Conservation (phyloP, 2,329 filamentous ascomycete species). For the Fusarium continuum region DNA sequence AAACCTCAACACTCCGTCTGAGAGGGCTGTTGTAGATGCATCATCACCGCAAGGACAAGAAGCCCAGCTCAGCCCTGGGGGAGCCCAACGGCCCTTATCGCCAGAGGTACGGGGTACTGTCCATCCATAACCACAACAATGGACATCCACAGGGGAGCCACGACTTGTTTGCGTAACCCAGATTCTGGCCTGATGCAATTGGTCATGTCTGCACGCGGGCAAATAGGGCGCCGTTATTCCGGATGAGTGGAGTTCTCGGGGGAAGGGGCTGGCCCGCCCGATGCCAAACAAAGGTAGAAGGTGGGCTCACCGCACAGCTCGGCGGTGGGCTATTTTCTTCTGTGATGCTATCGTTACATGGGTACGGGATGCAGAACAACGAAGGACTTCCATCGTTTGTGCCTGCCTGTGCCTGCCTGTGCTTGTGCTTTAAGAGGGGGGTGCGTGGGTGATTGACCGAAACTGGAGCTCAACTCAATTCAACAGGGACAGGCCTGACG, state of each 20-base stretch:
- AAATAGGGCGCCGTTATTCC: constrained; percentile 40
- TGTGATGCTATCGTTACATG: constrained; percentile 29
- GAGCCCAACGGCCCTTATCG: constrained; percentile 29
- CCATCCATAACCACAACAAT: not conserved
- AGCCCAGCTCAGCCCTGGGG: too few relatives aligned
- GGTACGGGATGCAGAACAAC: constrained; percentile 8
- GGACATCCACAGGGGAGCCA: constrained; percentile 15
- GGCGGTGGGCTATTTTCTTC: constrained; percentile 6
- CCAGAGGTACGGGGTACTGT: not conserved
- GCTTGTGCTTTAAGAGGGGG: constrained; percentile 5
- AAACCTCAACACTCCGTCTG: constrained; percentile 2
- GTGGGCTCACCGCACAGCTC: constrained; percentile 40
- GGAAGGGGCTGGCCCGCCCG: constrained; percentile 34
- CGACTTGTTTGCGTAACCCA: constrained; percentile 40
- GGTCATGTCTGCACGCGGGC: constrained; percentile 39
- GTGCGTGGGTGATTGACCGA: constrained; percentile 17
- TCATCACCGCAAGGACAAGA: too few relatives aligned
- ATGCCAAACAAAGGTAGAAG: constrained; percentile 33
- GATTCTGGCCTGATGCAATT: constrained; percentile 46
- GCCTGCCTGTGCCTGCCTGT: not conserved
- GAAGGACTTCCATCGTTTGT: too few relatives aligned
- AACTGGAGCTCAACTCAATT: constrained; percentile 18
- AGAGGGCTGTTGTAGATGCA: too few relatives aligned
- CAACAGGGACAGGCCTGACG: constrained; percentile 39
- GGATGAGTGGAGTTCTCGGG: constrained; percentile 43